Conservation (phyloP, 208 protist genomes). For the Herpetomonas samuelpessoai region DNA sequence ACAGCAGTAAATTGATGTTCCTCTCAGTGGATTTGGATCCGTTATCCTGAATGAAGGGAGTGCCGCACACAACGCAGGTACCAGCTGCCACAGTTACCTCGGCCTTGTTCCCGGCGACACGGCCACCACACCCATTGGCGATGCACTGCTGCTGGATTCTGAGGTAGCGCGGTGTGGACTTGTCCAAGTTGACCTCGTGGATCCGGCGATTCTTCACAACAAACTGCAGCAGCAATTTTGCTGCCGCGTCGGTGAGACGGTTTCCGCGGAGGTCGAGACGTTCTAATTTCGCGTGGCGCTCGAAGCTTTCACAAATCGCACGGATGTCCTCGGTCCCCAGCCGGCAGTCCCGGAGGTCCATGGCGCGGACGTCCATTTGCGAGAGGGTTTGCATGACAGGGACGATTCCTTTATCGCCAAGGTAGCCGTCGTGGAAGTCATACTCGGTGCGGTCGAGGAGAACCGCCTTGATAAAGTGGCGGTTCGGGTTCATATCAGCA, state of each 20-base stretch:
- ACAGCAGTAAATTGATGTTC: slow-evolving; percentile 26
- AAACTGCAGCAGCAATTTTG: slow-evolving; percentile 56
- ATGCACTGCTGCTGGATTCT: slow-evolving; percentile 67
- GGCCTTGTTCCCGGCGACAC: neutral
- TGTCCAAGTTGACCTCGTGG: slow-evolving; percentile 60
- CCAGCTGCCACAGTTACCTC: neutral
- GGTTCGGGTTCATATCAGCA: slow-evolving; percentile 28
- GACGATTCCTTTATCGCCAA: slow-evolving; percentile 68
- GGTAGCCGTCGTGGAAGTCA: slow-evolving; percentile 78
- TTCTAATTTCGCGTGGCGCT: slow-evolving; percentile 51
- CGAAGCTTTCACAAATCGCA: slow-evolving; percentile 46
- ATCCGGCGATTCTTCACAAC: slow-evolving; percentile 48
- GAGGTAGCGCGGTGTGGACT: slow-evolving; percentile 56
- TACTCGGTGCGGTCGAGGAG: slow-evolving; percentile 39
- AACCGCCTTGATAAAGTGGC: slow-evolving; percentile 66
- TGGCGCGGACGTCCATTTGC: slow-evolving; percentile 37
- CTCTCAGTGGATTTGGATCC: slow-evolving; percentile 14
- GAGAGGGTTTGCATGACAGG: slow-evolving; percentile 69
- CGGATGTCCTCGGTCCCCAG: slow-evolving; percentile 48
- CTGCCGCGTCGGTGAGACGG: slow-evolving; percentile 34
- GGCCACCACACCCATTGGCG: slow-evolving; percentile 26
- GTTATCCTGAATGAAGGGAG: slow-evolving; percentile 3
- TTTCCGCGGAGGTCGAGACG: slow-evolving; percentile 78
- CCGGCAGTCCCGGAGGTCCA: slow-evolving; percentile 47
- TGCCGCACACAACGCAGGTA: neutral